Percentiles rank a stretch among this genome's conserved stretches.
Conservation (phyloP, 768 basidiomycete species). For the Hygrocybe coccinea region DNA sequence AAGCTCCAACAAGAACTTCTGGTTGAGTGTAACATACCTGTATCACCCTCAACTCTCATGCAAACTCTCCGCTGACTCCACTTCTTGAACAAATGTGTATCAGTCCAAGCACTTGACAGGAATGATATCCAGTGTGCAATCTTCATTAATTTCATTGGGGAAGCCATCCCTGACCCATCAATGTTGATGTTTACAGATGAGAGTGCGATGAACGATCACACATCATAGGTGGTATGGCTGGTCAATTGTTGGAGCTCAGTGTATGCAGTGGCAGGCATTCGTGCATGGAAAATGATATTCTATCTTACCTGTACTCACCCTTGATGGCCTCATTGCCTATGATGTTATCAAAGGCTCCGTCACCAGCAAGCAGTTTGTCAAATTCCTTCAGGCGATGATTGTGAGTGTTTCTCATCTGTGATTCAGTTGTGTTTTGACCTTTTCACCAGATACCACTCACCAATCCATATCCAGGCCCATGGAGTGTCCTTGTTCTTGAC, state of each 20-base stretch:
- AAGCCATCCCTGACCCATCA: too few relatives aligned
- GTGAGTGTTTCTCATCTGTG: constrained; percentile 11
- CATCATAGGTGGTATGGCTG: constrained; percentile 16
- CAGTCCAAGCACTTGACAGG: too few relatives aligned
- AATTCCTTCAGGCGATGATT: constrained; percentile 27
- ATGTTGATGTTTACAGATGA: constrained; percentile 24
- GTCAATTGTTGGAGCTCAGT: constrained; percentile 13
- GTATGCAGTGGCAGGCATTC: constrained; percentile 18
- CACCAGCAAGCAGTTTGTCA: constrained; percentile 28
- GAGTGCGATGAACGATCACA: constrained; percentile 21
- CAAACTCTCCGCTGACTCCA: too few relatives aligned
- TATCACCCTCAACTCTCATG: too few relatives aligned
- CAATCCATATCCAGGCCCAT: constrained; percentile 29
- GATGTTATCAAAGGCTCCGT: constrained; percentile 34
- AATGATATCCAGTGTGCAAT: too few relatives aligned
- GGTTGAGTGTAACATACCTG: too few relatives aligned
- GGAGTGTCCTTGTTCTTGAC: constrained; percentile 36
- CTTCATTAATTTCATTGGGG: too few relatives aligned
- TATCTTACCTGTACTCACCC: constrained; percentile 26
- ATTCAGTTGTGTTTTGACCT: constrained; percentile 18
- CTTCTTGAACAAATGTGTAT: too few relatives aligned
- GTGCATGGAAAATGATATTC: constrained; percentile 26
- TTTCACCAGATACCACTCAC: constrained; percentile 1
- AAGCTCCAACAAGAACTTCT: too few relatives aligned
- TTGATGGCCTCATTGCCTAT: constrained; percentile 27